Conservation (phyloP, 2,329 filamentous ascomycete genomes). For the Sarocladium brachiariae region DNA sequence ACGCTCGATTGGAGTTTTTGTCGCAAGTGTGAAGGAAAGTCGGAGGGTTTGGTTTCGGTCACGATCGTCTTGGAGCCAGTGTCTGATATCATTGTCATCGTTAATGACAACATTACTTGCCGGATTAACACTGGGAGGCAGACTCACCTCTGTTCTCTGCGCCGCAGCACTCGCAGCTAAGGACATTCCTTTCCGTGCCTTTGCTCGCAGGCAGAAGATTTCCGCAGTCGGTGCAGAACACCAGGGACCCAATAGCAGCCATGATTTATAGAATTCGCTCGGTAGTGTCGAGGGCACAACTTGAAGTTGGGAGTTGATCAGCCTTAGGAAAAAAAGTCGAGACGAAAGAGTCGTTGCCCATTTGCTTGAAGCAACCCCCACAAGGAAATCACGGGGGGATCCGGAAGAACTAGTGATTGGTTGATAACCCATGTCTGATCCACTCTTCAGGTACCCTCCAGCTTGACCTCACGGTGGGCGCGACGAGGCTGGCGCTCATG, state of each 20-base stretch:
- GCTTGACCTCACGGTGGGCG: constrained; percentile 3
- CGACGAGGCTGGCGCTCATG: constrained; percentile 4
- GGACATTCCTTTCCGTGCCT: constrained; percentile 65
- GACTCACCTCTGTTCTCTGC: constrained; percentile 73
- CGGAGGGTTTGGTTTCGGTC: constrained; percentile 78
- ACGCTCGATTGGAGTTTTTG: constrained; percentile 78
- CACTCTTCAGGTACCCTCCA: constrained; percentile 6
- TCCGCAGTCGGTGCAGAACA: constrained; percentile 90
- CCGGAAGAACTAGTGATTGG: constrained; percentile 1
- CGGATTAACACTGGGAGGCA: too few species aligned
- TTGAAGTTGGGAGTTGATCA: constrained; percentile 8
- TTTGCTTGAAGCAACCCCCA: not conserved
- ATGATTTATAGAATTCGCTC: constrained; percentile 43
- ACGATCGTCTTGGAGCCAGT: constrained; percentile 68
- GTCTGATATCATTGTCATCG: constrained; percentile 40
- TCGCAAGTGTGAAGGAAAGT: constrained; percentile 84
- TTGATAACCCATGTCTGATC: not conserved
- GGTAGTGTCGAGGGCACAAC: constrained; percentile 4
- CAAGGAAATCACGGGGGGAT: constrained; percentile 1
- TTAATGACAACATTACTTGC: too few species aligned
- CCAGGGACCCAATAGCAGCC: constrained; percentile 82
- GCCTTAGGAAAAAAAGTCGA: constrained; percentile 1
- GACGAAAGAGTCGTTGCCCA: not conserved
- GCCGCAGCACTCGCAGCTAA: constrained; percentile 82
- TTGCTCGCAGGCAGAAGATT: constrained; percentile 79